These are phyloP conservation scores for Lepidium didymum DNA, from an alignment of 345 rosid species.

Conservation along the genomic window DNA sequence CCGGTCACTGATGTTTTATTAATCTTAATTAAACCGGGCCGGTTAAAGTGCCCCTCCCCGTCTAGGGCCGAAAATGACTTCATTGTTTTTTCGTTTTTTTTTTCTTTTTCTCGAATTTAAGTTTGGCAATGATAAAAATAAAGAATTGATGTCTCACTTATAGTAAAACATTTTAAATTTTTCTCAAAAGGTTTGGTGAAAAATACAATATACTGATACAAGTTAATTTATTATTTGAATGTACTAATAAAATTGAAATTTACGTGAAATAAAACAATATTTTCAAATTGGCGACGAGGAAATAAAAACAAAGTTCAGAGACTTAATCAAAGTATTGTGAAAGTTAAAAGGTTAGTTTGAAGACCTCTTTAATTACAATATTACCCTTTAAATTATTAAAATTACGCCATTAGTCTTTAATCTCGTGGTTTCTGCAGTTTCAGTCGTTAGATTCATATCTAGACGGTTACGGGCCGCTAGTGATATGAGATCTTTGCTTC, in stretches of 20 bases:
- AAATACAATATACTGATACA: neutral
- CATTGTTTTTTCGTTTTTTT: neutral
- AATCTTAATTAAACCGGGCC: neutral
- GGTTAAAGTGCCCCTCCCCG: neutral
- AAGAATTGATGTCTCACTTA: neutral
- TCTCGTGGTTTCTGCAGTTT: neutral
- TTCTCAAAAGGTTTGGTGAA: neutral
- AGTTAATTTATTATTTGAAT: neutral
- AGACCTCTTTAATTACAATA: neutral
- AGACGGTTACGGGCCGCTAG: neutral
- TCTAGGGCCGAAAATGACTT: neutral
- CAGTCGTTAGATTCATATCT: constrained; percentile 1
- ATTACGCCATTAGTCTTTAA: neutral
- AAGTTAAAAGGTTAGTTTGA: neutral
- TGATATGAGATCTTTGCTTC: constrained; percentile 17
- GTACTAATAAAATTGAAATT: neutral
- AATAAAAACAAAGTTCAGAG: neutral
- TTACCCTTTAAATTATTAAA: neutral
- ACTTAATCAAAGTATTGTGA: neutral
- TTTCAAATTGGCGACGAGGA: neutral
- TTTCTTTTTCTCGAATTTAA: too few species aligned
- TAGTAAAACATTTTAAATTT: neutral
- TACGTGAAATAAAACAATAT: neutral
- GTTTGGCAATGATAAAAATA: neutral
- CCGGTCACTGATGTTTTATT: constrained; percentile 25